A percentile compares a stretch with the other conserved stretches of the same genome.
Conservation (phyloP, 1,139 yeast genomes). For the Candida sanyaensis region DNA sequence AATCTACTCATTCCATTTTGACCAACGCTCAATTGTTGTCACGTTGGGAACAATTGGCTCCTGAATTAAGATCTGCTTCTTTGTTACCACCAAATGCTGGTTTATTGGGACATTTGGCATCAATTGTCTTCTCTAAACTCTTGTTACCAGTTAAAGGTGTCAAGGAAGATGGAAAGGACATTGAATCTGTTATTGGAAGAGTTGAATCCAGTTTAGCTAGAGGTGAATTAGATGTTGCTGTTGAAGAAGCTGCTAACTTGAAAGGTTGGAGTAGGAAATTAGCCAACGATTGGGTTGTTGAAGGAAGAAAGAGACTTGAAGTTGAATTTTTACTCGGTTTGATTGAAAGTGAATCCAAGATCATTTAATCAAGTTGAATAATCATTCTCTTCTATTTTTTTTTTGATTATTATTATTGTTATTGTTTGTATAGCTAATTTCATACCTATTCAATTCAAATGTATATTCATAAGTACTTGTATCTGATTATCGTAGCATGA, state of each 20-base stretch:
- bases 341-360: slow-evolving; percentile 58
- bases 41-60: slow-evolving; percentile 75
- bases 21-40: slow-evolving; percentile 66
- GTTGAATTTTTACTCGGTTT: slow-evolving; percentile 75
- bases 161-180: slow-evolving; percentile 70
- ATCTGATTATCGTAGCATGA: background rate
- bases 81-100: slow-evolving; percentile 95
- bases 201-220: slow-evolving; percentile 75
- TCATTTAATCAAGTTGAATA: slow-evolving; percentile 19
- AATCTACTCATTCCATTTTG: slow-evolving; percentile 60
- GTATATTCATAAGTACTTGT: background rate
- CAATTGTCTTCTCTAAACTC: slow-evolving; percentile 73
- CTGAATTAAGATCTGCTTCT: slow-evolving; percentile 87
- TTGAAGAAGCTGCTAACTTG: slow-evolving; percentile 85
- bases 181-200: slow-evolving; percentile 86
- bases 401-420: background rate
- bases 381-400: background rate
- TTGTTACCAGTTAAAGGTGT: slow-evolving; percentile 64
- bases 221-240: slow-evolving; percentile 84
- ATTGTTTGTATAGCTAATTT: slow-evolving; percentile 1
- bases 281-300: slow-evolving; percentile 88
- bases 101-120: slow-evolving; percentile 84
- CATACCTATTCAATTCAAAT: background rate
- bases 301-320: slow-evolving; percentile 88
- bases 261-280: slow-evolving; percentile 93